These are phyloP conservation scores for Pyrenophora tritici-repentis DNA, from an alignment of 2,329 filamentous ascomycete genomes.

Conservation along the genomic window DNA sequence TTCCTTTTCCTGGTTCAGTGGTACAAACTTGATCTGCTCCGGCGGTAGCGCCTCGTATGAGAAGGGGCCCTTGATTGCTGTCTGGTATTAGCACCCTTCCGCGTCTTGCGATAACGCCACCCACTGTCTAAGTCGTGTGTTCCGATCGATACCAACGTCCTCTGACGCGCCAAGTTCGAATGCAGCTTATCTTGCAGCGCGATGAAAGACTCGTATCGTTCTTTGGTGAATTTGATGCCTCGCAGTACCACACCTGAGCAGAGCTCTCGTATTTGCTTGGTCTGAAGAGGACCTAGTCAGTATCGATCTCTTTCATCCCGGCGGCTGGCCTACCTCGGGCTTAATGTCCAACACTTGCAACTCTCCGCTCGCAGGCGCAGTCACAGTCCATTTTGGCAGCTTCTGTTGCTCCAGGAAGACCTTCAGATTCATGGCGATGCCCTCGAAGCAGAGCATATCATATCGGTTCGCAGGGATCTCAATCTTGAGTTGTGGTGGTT, in stretches of 20 bases:
- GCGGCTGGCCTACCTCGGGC: slow-evolving; percentile 57
- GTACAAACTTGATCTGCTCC: slow-evolving; percentile 88
- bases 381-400: slow-evolving; percentile 79
- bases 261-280: slow-evolving; percentile 79
- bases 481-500: slow-evolving; percentile 93
- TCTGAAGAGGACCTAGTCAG: slow-evolving; percentile 51
- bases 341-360: slow-evolving; percentile 81
- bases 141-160: slow-evolving; percentile 94
- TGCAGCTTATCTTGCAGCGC: slow-evolving; percentile 96
- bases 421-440: slow-evolving; percentile 92
- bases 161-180: slow-evolving; percentile 89
- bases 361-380: slow-evolving; percentile 72
- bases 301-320: background rate
- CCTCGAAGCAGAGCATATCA: slow-evolving; percentile 97
- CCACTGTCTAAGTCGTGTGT: slow-evolving; percentile 88
- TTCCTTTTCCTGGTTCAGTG: slow-evolving; percentile 87
- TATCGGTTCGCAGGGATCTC: slow-evolving; percentile 95
- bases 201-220: slow-evolving; percentile 96
- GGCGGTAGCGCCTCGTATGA: slow-evolving; percentile 91
- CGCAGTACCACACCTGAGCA: slow-evolving; percentile 88
- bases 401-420: slow-evolving; percentile 81
- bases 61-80: slow-evolving; percentile 84
- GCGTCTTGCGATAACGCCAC: slow-evolving; percentile 5
- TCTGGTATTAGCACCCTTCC: slow-evolving; percentile 18
- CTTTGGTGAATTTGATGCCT: slow-evolving; percentile 88